Percentiles rank a stretch among this genome's conserved stretches.
These are phyloP conservation scores for Hyphopichia wangnamkhiaoensis DNA, from an alignment of 1,139 yeast genomes.

Conservation along the genomic window DNA sequence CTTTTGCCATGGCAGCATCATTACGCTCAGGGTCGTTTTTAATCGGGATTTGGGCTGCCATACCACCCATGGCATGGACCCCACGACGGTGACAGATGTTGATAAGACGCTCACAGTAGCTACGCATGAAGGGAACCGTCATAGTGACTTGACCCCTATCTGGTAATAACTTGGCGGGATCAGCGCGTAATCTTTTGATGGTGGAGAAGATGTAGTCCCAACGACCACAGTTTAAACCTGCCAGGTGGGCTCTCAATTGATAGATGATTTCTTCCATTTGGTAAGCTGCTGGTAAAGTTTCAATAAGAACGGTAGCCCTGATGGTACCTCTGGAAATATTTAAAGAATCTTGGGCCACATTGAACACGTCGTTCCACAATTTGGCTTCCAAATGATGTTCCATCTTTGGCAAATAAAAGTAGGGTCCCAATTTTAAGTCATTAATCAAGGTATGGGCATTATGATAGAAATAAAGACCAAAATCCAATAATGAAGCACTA, in stretches of 20 bases:
- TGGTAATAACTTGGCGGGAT: slow-evolving; percentile 64
- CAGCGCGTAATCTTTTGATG: slow-evolving; percentile 67
- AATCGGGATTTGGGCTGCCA: slow-evolving; percentile 61
- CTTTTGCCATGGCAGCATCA: slow-evolving; percentile 26
- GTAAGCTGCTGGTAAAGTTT: slow-evolving; percentile 75
- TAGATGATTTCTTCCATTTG: slow-evolving; percentile 82
- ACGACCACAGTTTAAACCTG: slow-evolving; percentile 80
- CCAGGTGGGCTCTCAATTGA: slow-evolving; percentile 71
- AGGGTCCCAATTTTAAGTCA: slow-evolving; percentile 26
- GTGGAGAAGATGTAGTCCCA: slow-evolving; percentile 81
- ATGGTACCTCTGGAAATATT: slow-evolving; percentile 70
- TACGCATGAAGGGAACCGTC: slow-evolving; percentile 74
- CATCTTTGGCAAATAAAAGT: slow-evolving; percentile 79
- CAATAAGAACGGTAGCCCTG: slow-evolving; percentile 77
- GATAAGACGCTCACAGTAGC: slow-evolving; percentile 67
- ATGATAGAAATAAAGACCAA: slow-evolving; percentile 20
- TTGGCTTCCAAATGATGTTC: slow-evolving; percentile 80
- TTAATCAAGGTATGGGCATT: slow-evolving; percentile 21
- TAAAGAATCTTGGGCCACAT: slow-evolving; percentile 66
- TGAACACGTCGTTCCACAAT: slow-evolving; percentile 77
- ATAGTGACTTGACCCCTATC: slow-evolving; percentile 75
- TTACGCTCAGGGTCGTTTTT: slow-evolving; percentile 25
- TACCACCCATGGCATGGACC: slow-evolving; percentile 82
- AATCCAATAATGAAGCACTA: slow-evolving; percentile 18
- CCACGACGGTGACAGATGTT: slow-evolving; percentile 74